Evolutionary conservation across 768 basidiomycete species (phyloP).

Genomic region (Tulasnella sp.): DNA sequence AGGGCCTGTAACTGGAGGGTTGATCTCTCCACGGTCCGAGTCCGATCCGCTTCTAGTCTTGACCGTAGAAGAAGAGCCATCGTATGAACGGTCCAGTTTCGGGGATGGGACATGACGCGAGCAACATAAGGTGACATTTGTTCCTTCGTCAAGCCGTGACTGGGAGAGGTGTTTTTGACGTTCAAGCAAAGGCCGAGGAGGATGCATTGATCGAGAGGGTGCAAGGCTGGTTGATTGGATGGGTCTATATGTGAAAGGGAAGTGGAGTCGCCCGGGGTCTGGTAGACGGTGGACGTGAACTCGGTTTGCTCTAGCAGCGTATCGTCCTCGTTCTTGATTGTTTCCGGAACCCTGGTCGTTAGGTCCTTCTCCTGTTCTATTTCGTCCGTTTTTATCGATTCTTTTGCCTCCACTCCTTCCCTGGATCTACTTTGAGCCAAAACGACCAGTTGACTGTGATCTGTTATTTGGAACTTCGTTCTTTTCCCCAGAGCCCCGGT

Average conservation of each 20-base stretch:
- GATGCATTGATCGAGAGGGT: constrained; percentile 89
- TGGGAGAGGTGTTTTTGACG: constrained; percentile 78
- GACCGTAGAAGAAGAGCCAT: constrained; percentile 92
- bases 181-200: constrained; percentile 85
- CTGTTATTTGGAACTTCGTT: constrained; percentile 83
- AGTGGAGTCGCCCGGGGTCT: constrained; percentile 26
- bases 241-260: constrained; percentile 67
- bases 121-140: constrained; percentile 90
- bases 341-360: constrained; percentile 47
- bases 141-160: constrained; percentile 79
- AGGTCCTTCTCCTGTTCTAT: constrained; percentile 4
- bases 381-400: not conserved
- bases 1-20: constrained; percentile 89
- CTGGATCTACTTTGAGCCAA: constrained; percentile 73
- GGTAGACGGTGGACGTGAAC: constrained; percentile 55
- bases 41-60: constrained; percentile 76
- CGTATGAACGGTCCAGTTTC: constrained; percentile 94
- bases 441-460: constrained; percentile 81
- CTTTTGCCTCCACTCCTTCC: constrained; percentile 14
- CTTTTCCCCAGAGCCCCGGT: constrained; percentile 88
- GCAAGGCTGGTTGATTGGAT: constrained; percentile 68
- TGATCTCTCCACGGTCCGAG: constrained; percentile 87
- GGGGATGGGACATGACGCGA: constrained; percentile 78
- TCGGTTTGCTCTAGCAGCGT: constrained; percentile 89
- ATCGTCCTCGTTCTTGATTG: constrained; percentile 83